Evolutionary conservation across 805 yeast genomes (phyloP), one percentile per base, ranked within the genome.

Genomic region (Sugiyamaella lignohabitans): DNA sequence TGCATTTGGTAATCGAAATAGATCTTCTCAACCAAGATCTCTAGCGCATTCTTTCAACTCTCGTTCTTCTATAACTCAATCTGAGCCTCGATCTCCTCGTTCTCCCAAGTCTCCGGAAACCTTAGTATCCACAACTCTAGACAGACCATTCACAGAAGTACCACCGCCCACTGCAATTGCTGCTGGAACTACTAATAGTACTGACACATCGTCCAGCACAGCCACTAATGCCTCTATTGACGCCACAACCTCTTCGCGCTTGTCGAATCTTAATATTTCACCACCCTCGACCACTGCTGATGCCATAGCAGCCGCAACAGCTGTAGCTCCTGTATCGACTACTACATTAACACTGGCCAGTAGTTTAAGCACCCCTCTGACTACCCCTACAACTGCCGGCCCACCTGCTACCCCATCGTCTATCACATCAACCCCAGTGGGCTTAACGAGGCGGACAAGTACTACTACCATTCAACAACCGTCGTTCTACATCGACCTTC

Each of bases 401-500:
- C 20, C 20, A 5, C 38, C 38, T 35, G 21, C 6, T 5, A 5
- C 20, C 38, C 38, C 38, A 5, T 5, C 21, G 8, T 30, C 39
- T 20, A 27, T 27, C 14, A 27, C 8, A 27, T 27, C 32, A 27
- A 30, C 48, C 17, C 39, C 40, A 36, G 11, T 32, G 27, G 8
- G 11, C 19, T 35, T 17, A n/a, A 35, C 6, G 6, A 16, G 19
- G 14, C 6, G 38, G 8, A n/a, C 38, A n/a, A 35, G 38, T 35
- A 10, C 43, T n/a, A 19, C 34, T 23, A 20, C 27, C 22, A 40
- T 3, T 23, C 42, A 19, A 40, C 43, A 37, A 17, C 56, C 56
- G 3, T 27, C 52, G 19, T 57, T 48, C 50, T 57, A 57, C 43
- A 51, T 57, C 20, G 60, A 57, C 40, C 55, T 57, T 24, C 52